phyloP scores from a whole-genome alignment of 129 eudicot genomes.

The Dittrichia graveolens region DNA sequence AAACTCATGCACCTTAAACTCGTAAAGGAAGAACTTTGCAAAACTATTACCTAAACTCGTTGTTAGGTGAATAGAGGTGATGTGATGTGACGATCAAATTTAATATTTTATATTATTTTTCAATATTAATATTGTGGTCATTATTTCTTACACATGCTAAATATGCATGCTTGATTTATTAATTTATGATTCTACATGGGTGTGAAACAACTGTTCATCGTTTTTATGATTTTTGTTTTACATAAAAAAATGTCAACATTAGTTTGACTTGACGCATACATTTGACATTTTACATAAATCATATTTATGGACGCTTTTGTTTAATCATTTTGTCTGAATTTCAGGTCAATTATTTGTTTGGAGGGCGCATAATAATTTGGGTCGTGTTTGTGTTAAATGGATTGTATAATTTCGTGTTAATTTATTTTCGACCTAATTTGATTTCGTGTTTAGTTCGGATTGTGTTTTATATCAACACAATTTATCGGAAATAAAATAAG shows the following conservation, averaged over 20 bases:
- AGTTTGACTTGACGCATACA: background rate
- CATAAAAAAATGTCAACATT: background rate
- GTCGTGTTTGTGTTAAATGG: too few species aligned
- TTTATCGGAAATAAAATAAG: too few species aligned
- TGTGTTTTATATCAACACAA: too few species aligned
- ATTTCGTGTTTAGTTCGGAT: too few species aligned
- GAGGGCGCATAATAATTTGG: too few species aligned
- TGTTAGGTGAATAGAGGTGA: conserved; percentile 19
- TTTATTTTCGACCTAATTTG: too few species aligned
- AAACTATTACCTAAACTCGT: background rate
- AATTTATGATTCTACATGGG: background rate
- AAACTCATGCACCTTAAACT: too few species aligned
- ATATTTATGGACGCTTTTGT: too few species aligned
- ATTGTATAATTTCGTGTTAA: too few species aligned
- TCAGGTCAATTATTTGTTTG: too few species aligned
- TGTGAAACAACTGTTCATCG: conserved; percentile 1
- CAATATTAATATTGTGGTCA: conserved; percentile 6
- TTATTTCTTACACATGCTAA: conserved; percentile 20
- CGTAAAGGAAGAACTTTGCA: too few species aligned
- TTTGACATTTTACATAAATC: background rate
- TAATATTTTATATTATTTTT: background rate
- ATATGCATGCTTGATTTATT: background rate
- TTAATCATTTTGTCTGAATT: too few species aligned
- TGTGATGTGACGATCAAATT: background rate
- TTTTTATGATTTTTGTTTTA: background rate